A percentile compares a stretch with the other conserved stretches of the same genome.
Conservation (phyloP, 2,329 filamentous ascomycete genomes). For the Fusarium scirpi region DNA sequence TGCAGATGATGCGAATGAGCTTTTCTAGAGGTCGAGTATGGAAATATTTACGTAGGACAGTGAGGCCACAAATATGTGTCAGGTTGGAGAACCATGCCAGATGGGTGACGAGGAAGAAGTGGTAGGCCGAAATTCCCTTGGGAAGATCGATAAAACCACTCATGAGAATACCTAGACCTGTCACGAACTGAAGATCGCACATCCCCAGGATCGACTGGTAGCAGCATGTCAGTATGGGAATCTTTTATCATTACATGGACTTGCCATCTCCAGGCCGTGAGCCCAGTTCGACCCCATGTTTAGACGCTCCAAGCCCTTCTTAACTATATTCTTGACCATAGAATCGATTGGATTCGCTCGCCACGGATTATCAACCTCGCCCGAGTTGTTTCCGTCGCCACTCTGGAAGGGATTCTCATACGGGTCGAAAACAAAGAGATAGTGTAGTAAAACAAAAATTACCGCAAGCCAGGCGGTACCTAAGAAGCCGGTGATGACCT, state of each 20-base stretch:
- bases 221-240: neutral
- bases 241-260: no score
- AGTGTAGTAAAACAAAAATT: neutral
- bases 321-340: neutral
- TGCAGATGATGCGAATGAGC: neutral
- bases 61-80: neutral
- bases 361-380: accelerated
- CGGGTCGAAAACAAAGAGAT: neutral
- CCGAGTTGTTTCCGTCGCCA: accelerated
- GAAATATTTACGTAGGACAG: neutral
- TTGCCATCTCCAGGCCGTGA: neutral
- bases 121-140: neutral
- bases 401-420: neutral
- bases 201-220: neutral
- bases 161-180: neutral
- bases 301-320: accelerated
- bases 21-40: neutral
- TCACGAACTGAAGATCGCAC: neutral
- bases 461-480: neutral
- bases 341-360: neutral
- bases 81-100: neutral
- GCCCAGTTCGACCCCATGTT: neutral
- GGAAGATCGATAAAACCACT: neutral
- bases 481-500: neutral
- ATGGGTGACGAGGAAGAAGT: neutral